Conservation (phyloP, 2,329 filamentous ascomycete species). For the Ascochyta koolunga region DNA sequence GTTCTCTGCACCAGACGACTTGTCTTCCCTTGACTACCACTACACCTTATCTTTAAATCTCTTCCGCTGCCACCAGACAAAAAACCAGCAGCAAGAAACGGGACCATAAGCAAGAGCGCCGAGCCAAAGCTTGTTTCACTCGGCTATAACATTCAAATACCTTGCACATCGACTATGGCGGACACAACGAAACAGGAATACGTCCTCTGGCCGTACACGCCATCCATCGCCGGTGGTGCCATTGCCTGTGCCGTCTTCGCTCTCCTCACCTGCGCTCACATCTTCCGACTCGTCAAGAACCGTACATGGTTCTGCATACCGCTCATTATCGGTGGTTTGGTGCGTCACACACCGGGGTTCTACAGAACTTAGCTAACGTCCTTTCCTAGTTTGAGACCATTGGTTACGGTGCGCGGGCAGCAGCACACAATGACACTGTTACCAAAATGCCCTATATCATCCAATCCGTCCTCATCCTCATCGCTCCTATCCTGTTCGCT, state of each 20-base stretch:
- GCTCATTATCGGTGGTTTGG: constrained; percentile 56
- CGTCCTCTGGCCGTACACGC: constrained; percentile 50
- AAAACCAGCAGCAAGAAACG: not conserved
- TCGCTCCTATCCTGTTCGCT: constrained; percentile 55
- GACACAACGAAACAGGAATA: constrained; percentile 26
- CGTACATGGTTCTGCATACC: constrained; percentile 60
- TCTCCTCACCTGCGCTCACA: constrained; percentile 51
- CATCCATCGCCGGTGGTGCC: constrained; percentile 55
- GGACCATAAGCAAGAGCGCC: not conserved
- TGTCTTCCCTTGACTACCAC: not conserved
- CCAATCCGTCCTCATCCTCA: constrained; percentile 49
- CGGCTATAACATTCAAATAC: not conserved
- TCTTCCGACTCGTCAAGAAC: constrained; percentile 51
- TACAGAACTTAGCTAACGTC: not conserved
- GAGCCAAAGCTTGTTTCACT: not conserved
- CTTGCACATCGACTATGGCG: constrained; percentile 19
- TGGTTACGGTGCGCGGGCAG: constrained; percentile 44
- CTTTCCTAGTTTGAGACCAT: constrained; percentile 44
- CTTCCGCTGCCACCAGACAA: not conserved
- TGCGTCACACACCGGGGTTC: constrained; percentile 44
- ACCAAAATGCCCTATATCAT: constrained; percentile 47
- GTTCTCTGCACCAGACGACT: not conserved
- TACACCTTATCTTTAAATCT: not conserved
- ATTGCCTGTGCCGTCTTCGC: constrained; percentile 58
- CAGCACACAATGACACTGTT: constrained; percentile 39